Base-by-base conservation (phyloP, 257 asterid genomes). In the Leonotis leonurus region DNA sequence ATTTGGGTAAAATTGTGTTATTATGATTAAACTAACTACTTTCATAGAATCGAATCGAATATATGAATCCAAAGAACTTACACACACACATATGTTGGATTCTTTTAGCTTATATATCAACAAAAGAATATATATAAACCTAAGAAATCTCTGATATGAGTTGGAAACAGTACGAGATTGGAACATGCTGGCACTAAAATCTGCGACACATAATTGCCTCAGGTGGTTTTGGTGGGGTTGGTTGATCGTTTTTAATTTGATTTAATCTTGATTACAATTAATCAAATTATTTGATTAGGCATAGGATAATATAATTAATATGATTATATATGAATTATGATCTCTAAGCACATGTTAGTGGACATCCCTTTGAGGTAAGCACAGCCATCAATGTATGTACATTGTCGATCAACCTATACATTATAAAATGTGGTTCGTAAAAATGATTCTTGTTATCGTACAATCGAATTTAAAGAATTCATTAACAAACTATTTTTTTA, bases 141-240 rank as follows among this genome's bases (percentile, higher is more conserved):
- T 10, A 8, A 4, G 18, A 25, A 32, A 18, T 37, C 37, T 33
- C 25, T 39, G 3, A 30, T 21, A 55, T 56, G 67, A 64, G 67
- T 56, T 71, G 62, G 62, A 36, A 32, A 37, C 2, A 29, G 64
- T 63, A 55, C 62, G 61, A 48, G 6, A 39, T 18, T 21, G 14
- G 41, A 46, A 63, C 73, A 66, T 61, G 69, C 56, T 43, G 45
- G 20, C 67, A 67, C 67, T 56, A 51, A 61, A 58, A 39, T 25
- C 29, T 30, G 20, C 35, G 50, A 56, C 7, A 4, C 3, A 36
- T 50, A 44, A 35, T 67, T 21, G 56, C 14, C 62, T 60, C 63
- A 36, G 73, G 69, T 68, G 64, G 57, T 72, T 72, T 67, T 43
- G 69, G 73, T 58, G 53, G 70, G 75, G 61, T 63, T 61, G 29